These are phyloP conservation scores for Nasturtium officinale DNA, from an alignment of 345 rosid species.

Conservation along the genomic window DNA sequence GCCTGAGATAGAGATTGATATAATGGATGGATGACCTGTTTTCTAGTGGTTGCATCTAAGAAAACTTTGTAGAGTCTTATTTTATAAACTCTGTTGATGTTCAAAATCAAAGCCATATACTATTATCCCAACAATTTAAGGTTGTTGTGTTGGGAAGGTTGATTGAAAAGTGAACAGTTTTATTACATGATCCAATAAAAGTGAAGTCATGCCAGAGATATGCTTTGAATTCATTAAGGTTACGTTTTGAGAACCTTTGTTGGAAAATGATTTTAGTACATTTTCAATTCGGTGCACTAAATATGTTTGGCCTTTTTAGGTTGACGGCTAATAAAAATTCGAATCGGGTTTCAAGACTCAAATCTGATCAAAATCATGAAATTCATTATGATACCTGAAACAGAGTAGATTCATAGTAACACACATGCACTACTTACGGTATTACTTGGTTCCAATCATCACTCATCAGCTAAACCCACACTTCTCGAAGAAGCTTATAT, in stretches of 20 bases:
- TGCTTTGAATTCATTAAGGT: not conserved
- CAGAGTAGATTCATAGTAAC: constrained; percentile 13
- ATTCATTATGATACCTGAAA: constrained; percentile 4
- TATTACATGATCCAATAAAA: too few relatives aligned
- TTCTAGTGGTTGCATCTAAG: not conserved
- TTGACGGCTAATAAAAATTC: not conserved
- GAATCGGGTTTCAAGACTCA: not conserved
- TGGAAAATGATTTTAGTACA: not conserved
- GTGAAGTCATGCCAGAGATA: not conserved
- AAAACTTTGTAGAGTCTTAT: not conserved
- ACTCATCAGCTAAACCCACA: constrained; percentile 56
- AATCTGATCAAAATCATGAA: not conserved
- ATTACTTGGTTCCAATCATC: constrained; percentile 5
- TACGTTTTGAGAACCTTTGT: not conserved
- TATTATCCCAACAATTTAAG: too few relatives aligned
- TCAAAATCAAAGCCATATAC: not conserved
- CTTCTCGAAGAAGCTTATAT: constrained; percentile 80
- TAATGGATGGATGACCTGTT: not conserved
- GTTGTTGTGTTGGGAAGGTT: too few relatives aligned
- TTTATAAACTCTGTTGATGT: too few relatives aligned
- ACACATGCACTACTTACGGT: constrained; percentile 4
- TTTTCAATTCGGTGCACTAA: not conserved
- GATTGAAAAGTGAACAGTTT: too few relatives aligned
- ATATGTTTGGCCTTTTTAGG: not conserved
- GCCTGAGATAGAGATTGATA: not conserved